phyloP scores from a whole-genome alignment of 768 basidiomycete species.

The Boletus fagicola region DNA sequence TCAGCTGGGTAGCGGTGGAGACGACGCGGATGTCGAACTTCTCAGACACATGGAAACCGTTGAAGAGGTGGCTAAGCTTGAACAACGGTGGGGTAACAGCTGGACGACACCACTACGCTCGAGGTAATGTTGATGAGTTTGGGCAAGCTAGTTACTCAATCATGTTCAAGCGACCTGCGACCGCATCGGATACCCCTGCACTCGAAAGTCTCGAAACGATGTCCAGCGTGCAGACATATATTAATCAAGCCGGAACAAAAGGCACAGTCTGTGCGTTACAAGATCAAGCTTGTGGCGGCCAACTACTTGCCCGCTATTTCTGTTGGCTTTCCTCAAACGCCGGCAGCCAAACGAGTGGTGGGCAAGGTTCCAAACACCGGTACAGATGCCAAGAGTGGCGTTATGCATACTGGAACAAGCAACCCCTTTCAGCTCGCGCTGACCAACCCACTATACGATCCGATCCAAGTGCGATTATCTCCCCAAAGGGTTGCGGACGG shows the following conservation, averaged over 20 bases:
- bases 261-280: constrained; percentile 89
- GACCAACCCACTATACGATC: constrained; percentile 95
- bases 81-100: constrained; percentile 78
- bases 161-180: constrained; percentile 61
- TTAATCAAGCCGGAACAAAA: constrained; percentile 99
- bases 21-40: constrained; percentile 68
- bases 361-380: constrained; percentile 37
- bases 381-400: constrained; percentile 37
- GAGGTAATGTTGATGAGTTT: constrained; percentile 40
- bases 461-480: constrained; percentile 86
- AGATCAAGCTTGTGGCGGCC: constrained; percentile 95
- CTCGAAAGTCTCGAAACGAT: constrained; percentile 94
- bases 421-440: constrained; percentile 89
- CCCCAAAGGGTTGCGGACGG: constrained; percentile 58
- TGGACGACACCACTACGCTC: constrained; percentile 70
- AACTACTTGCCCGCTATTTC: constrained; percentile 90
- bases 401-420: constrained; percentile 69
- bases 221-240: constrained; percentile 91
- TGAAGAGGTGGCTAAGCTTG: constrained; percentile 64
- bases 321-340: constrained; percentile 61
- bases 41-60: constrained; percentile 61
- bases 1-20: constrained; percentile 54
- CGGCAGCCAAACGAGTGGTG: constrained; percentile 36
- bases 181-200: constrained; percentile 91
- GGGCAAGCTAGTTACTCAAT: neutral